phyloP scores from a whole-genome alignment of 305 asterid species.

The Fraxinus dipetala region DNA sequence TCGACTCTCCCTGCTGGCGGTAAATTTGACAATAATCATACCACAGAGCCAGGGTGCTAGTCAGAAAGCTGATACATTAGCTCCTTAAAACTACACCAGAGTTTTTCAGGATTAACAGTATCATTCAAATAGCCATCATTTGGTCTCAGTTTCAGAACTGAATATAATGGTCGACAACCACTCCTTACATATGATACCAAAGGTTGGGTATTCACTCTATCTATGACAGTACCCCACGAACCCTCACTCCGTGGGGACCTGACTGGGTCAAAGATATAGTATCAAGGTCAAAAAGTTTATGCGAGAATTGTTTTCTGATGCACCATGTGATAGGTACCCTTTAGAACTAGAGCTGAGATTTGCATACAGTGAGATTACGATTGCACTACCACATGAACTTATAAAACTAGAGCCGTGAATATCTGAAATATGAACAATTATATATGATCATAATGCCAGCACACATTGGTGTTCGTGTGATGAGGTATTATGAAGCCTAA shows the following conservation, averaged over 20 bases:
- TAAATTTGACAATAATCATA: not conserved
- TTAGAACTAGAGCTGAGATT: conserved; percentile 9
- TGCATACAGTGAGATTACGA: not conserved
- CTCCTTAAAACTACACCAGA: not conserved
- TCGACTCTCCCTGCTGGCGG: not conserved
- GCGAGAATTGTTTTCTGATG: not conserved
- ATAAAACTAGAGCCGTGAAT: not conserved
- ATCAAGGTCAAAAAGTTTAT: not conserved
- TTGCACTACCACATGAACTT: not conserved
- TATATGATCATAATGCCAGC: not conserved
- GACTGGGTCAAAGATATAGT: not conserved
- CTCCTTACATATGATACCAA: not conserved
- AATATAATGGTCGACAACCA: not conserved
- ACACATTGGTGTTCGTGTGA: not conserved
- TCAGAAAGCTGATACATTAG: not conserved
- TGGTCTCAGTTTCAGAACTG: not conserved
- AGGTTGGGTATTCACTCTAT: not conserved
- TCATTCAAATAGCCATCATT: not conserved
- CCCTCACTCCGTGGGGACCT: not conserved
- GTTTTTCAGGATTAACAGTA: not conserved
- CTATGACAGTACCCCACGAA: not conserved
- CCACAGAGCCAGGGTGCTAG: not conserved
- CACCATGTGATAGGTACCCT: not conserved
- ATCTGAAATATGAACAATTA: not conserved
- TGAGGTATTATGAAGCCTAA: not conserved